A percentile compares a stretch with the other conserved stretches of the same genome.
Conservation (phyloP, 2,329 filamentous ascomycete species). For the Thelonectria blattea region DNA sequence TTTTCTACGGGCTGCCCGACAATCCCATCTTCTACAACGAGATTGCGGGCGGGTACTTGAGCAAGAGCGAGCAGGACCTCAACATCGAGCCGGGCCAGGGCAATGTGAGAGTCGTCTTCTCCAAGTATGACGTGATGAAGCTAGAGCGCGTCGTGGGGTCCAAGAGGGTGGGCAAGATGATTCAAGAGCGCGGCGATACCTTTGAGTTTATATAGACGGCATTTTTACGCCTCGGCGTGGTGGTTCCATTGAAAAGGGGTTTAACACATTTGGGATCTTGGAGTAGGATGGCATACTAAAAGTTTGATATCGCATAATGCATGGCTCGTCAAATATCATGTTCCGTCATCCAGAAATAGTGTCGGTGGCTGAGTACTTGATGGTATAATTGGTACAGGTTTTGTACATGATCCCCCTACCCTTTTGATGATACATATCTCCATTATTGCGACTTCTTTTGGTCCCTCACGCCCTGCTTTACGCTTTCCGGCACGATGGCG, state of each 20-base stretch:
- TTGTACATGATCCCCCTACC: constrained; percentile 37
- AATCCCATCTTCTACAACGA: constrained; percentile 84
- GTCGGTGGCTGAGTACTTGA: constrained; percentile 27
- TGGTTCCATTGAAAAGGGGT: background rate
- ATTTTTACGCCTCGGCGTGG: constrained; percentile 1
- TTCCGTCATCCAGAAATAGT: background rate
- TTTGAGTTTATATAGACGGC: constrained; percentile 84
- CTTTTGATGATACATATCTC: constrained; percentile 34
- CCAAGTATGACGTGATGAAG: constrained; percentile 87
- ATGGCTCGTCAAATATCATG: constrained; percentile 5
- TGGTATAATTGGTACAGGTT: constrained; percentile 40
- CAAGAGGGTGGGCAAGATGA: constrained; percentile 81
- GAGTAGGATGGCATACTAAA: constrained; percentile 25
- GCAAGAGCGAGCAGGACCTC: constrained; percentile 62
- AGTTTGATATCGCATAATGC: constrained; percentile 6
- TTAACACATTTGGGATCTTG: constrained; percentile 12
- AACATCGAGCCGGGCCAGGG: constrained; percentile 64
- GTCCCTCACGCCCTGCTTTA: constrained; percentile 31
- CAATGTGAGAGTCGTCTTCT: constrained; percentile 72
- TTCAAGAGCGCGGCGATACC: constrained; percentile 82
- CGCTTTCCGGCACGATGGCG: constrained; percentile 38
- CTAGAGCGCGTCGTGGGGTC: constrained; percentile 87
- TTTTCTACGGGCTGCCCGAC: constrained; percentile 90
- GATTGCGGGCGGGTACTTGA: constrained; percentile 72
- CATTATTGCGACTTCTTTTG: constrained; percentile 29